Percentiles rank a stretch among this genome's conserved stretches.
Conservation (phyloP, 805 yeast genomes). For the Wickerhamiella azyma region DNA sequence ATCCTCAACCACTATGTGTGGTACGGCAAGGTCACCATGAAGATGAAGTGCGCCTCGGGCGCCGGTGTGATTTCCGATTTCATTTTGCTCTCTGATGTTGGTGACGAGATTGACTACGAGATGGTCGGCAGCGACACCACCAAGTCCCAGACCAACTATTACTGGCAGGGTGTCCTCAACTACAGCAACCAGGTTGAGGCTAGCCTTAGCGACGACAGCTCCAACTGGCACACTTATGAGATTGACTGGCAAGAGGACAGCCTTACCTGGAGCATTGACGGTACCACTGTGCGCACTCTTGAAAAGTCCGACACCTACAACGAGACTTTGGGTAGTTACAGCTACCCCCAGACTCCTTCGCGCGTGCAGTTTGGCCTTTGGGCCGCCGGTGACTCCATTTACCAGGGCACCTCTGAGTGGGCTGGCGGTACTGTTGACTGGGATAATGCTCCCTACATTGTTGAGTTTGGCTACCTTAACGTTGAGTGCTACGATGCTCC, state of each 20-base stretch:
- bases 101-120: slow-evolving; percentile 87
- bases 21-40: slow-evolving; percentile 71
- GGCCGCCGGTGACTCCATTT: slow-evolving; percentile 43
- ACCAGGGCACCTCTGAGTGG: slow-evolving; percentile 58
- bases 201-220: slow-evolving; percentile 38
- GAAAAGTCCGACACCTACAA: slow-evolving; percentile 41
- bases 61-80: slow-evolving; percentile 76
- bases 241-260: slow-evolving; percentile 72
- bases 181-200: slow-evolving; percentile 43
- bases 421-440: slow-evolving; percentile 83
- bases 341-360: slow-evolving; percentile 88
- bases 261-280: slow-evolving; percentile 63
- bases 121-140: slow-evolving; percentile 64
- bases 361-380: slow-evolving; percentile 52
- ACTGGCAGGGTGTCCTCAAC: slow-evolving; percentile 59
- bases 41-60: slow-evolving; percentile 57
- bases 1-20: slow-evolving; percentile 70
- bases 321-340: slow-evolving; percentile 45
- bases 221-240: slow-evolving; percentile 57
- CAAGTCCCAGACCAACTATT: slow-evolving; percentile 63
- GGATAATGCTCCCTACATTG: slow-evolving; percentile 76
- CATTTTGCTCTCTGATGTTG: slow-evolving; percentile 66
- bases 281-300: slow-evolving; percentile 50
- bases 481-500: slow-evolving; percentile 70
- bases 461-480: slow-evolving; percentile 43